These are phyloP conservation scores for Trichoderma orchidacearum DNA, from an alignment of 495 filamentous ascomycete genomes.

Conservation along the genomic window DNA sequence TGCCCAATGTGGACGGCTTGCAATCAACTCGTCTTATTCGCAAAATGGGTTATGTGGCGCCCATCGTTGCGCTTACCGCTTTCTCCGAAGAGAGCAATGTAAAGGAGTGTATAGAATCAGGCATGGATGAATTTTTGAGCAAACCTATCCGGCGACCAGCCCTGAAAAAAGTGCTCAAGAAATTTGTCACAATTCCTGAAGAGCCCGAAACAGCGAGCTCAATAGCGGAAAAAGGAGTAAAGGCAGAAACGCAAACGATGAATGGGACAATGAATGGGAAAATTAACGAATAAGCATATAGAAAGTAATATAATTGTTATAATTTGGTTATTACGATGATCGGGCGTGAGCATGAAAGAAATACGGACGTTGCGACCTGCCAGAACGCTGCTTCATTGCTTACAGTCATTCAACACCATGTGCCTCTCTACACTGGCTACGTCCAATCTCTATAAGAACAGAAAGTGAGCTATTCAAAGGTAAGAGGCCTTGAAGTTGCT, in stretches of 20 bases:
- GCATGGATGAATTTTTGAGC: constrained; percentile 57
- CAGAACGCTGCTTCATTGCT: no score
- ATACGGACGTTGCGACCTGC: no score
- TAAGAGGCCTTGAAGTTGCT: no score
- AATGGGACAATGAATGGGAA: not conserved
- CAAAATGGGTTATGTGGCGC: constrained; percentile 71
- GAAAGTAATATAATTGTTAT: not conserved
- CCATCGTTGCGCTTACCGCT: constrained; percentile 83
- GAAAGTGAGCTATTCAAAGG: no score
- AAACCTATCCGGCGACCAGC: constrained; percentile 80
- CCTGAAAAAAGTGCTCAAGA: constrained; percentile 71
- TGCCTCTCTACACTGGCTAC: no score
- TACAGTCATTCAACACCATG: no score
- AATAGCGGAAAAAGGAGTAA: constrained; percentile 6
- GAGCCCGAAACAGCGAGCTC: constrained; percentile 30
- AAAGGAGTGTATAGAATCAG: constrained; percentile 65
- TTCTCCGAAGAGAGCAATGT: constrained; percentile 86
- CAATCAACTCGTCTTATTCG: constrained; percentile 81
- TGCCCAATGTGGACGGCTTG: constrained; percentile 86
- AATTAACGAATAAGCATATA: not conserved
- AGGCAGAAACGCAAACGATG: not conserved
- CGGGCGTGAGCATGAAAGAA: no score
- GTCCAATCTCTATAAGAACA: no score
- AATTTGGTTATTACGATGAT: not conserved
- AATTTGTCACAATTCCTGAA: constrained; percentile 42